phyloP scores from a whole-genome alignment of 108 stramenopile species.

The Tribonema minus region DNA sequence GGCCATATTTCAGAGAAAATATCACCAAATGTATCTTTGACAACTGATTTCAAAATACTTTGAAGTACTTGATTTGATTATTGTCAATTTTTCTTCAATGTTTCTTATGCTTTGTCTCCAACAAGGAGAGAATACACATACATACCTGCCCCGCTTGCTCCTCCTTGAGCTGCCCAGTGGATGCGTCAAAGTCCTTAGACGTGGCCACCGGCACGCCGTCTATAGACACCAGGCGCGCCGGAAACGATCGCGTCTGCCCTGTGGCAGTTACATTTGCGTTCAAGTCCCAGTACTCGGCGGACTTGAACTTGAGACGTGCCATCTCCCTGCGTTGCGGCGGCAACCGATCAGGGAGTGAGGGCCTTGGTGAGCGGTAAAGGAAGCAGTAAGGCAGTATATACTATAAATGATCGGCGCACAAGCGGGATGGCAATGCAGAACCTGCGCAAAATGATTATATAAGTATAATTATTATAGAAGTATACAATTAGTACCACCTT shows the following conservation, averaged over 20 bases:
- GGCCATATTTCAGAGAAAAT: background rate
- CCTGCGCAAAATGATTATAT: no score
- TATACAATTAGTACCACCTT: no score
- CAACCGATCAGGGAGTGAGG: no score
- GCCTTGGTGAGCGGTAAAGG: no score
- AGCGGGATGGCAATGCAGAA: no score
- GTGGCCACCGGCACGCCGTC: conserved; percentile 56
- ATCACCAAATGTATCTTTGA: background rate
- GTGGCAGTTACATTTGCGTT: conserved; percentile 45
- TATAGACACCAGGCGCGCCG: conserved; percentile 53
- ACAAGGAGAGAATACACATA: background rate
- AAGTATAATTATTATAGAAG: no score
- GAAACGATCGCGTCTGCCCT: conserved; percentile 17
- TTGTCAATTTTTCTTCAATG: no score
- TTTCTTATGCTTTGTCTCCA: no score
- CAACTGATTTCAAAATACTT: no score
- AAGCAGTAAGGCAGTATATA: no score
- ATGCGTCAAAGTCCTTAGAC: conserved; percentile 61
- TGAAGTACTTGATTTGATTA: no score
- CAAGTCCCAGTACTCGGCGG: conserved; percentile 61
- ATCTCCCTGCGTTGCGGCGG: conserved; percentile 66
- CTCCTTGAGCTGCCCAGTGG: conserved; percentile 34
- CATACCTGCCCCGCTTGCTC: background rate
- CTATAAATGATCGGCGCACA: no score
- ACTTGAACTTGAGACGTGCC: conserved; percentile 61